Evolutionary conservation across 129 eudicot genomes (phyloP).

Genomic region (Arctium minus): DNA sequence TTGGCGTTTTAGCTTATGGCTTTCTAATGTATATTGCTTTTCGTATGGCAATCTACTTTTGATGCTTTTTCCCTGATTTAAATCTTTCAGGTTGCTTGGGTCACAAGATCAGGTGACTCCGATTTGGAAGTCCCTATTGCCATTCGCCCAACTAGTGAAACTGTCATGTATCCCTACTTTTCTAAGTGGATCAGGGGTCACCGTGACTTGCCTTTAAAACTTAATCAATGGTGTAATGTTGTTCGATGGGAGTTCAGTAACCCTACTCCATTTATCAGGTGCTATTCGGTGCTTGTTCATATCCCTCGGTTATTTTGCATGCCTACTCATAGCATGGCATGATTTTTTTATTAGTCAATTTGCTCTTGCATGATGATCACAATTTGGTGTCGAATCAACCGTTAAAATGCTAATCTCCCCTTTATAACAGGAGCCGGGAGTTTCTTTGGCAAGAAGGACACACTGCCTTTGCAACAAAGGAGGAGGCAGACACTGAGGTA

Average conservation of each 20-base stretch:
- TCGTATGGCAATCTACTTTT: neutral
- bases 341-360: neutral
- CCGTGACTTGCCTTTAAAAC: slow-evolving; percentile 71
- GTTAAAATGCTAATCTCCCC: neutral
- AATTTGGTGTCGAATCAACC: neutral
- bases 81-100: slow-evolving; percentile 78
- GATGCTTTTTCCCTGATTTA: neutral
- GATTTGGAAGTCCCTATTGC: slow-evolving; percentile 80
- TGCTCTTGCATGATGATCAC: neutral
- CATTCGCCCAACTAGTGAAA: slow-evolving; percentile 86
- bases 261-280: slow-evolving; percentile 97
- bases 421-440: slow-evolving; percentile 78
- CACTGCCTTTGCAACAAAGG: slow-evolving; percentile 82
- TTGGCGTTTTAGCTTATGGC: neutral
- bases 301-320: neutral
- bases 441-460: slow-evolving; percentile 99
- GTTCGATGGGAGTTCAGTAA: slow-evolving; percentile 96
- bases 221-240: slow-evolving; percentile 88
- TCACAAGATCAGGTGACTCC: slow-evolving; percentile 72
- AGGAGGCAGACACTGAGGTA: slow-evolving; percentile 93
- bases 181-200: slow-evolving; percentile 91
- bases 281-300: neutral
- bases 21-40: neutral
- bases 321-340: neutral
- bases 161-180: slow-evolving; percentile 83